Percentiles rank a stretch among this genome's conserved stretches.
These are phyloP conservation scores for Solanum medicagineum DNA, from an alignment of 257 asterid genomes.

Conservation along the genomic window DNA sequence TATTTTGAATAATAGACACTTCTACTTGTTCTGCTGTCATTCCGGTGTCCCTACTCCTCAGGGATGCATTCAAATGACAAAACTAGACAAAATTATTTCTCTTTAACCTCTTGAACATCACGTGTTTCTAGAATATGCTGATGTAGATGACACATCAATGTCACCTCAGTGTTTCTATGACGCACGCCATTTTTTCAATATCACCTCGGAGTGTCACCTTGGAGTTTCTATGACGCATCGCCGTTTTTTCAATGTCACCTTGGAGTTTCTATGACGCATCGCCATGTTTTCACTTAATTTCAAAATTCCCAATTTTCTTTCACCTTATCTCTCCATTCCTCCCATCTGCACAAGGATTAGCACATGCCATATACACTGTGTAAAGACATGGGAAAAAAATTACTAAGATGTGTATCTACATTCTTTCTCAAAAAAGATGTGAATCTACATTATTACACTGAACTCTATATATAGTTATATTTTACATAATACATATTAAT, in stretches of 20 bases:
- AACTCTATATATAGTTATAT: not conserved
- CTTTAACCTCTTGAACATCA: not conserved
- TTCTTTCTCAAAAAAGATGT: not conserved
- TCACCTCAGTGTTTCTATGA: not conserved
- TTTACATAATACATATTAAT: not conserved
- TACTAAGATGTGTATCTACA: not conserved
- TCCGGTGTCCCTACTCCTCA: not conserved
- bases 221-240: not conserved
- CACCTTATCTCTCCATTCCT: not conserved
- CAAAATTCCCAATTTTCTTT: not conserved
- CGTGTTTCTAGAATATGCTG: not conserved
- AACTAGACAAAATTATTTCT: not conserved
- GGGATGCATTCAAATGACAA: not conserved
- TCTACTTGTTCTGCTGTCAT: not conserved
- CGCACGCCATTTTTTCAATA: not conserved
- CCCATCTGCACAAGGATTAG: not conserved
- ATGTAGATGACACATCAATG: not conserved
- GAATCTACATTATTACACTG: not conserved
- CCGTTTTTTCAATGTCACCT: not conserved
- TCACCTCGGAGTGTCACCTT: not conserved
- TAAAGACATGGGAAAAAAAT: not conserved
- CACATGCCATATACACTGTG: not conserved
- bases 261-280: not conserved
- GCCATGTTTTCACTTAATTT: not conserved
- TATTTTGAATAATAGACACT: not conserved